These are phyloP conservation scores for Aspergillus ostianus DNA, from an alignment of 495 filamentous ascomycete species.

Conservation along the genomic window DNA sequence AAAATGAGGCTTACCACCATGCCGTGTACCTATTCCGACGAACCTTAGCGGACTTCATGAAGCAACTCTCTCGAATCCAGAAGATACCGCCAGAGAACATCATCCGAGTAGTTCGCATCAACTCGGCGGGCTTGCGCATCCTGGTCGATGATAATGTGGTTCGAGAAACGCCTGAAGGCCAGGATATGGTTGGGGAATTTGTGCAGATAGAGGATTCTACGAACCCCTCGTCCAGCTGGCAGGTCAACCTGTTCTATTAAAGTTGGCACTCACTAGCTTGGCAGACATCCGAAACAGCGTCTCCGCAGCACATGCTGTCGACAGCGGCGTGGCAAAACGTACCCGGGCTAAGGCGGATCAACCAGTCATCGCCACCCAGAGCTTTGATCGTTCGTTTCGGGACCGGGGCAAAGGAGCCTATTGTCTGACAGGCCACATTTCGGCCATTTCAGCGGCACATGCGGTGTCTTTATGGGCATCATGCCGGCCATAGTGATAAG, in stretches of 20 bases:
- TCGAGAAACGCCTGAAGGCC: background rate
- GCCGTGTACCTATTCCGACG: background rate
- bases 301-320: background rate
- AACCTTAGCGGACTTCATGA: background rate
- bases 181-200: constrained; percentile 1
- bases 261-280: background rate
- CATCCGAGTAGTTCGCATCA: background rate
- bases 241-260: background rate
- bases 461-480: no score
- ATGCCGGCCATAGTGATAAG: no score
- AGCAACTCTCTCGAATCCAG: background rate
- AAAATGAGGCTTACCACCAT: background rate
- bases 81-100: background rate
- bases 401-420: background rate
- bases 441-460: no score
- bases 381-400: background rate
- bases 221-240: background rate
- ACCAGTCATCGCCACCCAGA: background rate
- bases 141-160: constrained; percentile 2
- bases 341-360: background rate
- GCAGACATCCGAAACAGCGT: background rate
- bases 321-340: background rate
- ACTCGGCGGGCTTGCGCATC: background rate
- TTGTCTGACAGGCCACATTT: no score
- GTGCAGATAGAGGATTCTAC: background rate